A percentile compares a stretch with the other conserved stretches of the same genome.
phyloP scores from a whole-genome alignment of 257 asterid species.

The Capsicum rhomboideum region DNA sequence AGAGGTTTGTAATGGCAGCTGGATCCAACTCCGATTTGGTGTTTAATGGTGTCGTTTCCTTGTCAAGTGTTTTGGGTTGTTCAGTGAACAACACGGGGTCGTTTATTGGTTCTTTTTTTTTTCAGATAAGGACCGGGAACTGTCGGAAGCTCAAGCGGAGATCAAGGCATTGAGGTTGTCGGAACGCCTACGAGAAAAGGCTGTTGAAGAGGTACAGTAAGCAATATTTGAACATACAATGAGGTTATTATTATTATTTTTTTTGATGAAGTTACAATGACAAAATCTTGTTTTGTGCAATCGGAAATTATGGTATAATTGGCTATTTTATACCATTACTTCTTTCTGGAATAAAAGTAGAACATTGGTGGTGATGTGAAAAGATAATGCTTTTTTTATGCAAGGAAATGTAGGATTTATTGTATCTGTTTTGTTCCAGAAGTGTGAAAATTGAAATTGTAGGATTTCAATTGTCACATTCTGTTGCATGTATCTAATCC shows the following conservation, averaged over 20 bases:
- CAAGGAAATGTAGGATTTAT: not conserved
- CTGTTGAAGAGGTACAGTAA: slow-evolving; percentile 81
- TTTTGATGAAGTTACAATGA: too few species aligned
- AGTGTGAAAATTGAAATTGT: not conserved
- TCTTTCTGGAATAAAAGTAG: not conserved
- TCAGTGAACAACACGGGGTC: not conserved
- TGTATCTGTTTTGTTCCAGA: not conserved
- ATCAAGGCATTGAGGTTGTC: slow-evolving; percentile 72
- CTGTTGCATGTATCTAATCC: not conserved
- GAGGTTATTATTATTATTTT: too few species aligned
- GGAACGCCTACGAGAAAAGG: slow-evolving; percentile 78
- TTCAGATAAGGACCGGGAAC: slow-evolving; percentile 75
- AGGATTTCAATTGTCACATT: not conserved
- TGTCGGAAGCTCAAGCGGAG: slow-evolving; percentile 78
- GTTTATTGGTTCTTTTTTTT: too few species aligned
- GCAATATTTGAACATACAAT: not conserved
- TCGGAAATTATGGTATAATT: not conserved
- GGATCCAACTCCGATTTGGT: slow-evolving; percentile 63
- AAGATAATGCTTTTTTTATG: not conserved
- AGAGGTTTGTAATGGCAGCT: slow-evolving; percentile 72
- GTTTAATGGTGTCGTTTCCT: not conserved
- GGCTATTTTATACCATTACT: not conserved
- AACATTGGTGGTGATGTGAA: not conserved
- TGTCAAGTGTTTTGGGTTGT: not conserved
- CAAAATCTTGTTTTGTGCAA: not conserved